Evolutionary conservation across 1,139 yeast species (phyloP).

Genomic region (Geotrichum reessii): DNA sequence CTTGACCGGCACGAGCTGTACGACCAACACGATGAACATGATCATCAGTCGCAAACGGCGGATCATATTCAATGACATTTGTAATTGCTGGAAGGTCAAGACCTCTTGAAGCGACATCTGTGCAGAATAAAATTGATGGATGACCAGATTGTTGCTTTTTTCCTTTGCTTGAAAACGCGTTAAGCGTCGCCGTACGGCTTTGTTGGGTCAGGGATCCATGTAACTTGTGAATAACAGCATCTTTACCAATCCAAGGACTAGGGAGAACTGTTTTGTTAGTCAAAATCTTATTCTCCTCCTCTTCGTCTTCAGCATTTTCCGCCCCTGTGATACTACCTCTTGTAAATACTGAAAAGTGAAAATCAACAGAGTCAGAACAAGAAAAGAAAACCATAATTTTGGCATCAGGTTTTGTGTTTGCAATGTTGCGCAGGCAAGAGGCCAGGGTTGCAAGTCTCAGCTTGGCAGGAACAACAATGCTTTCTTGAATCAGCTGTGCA

Average conservation of each 20-base stretch:
- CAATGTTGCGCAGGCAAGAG: slow-evolving; percentile 52
- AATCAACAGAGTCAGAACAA: slow-evolving; percentile 92
- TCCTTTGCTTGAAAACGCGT: slow-evolving; percentile 49
- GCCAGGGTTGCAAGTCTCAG: slow-evolving; percentile 76
- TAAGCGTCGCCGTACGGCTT: slow-evolving; percentile 69
- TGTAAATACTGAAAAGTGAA: slow-evolving; percentile 73
- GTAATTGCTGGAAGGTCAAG: slow-evolving; percentile 69
- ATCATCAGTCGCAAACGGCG: slow-evolving; percentile 89
- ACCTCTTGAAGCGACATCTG: slow-evolving; percentile 94
- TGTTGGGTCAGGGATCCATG: slow-evolving; percentile 91
- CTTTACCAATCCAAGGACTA: slow-evolving; percentile 48
- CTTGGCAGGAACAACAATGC: slow-evolving; percentile 84
- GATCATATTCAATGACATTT: slow-evolving; percentile 81
- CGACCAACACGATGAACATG: slow-evolving; percentile 94
- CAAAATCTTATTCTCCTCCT: slow-evolving; percentile 21
- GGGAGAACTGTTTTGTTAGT: slow-evolving; percentile 40
- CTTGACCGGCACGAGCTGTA: slow-evolving; percentile 85
- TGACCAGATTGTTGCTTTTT: slow-evolving; percentile 34
- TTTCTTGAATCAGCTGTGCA: slow-evolving; percentile 77
- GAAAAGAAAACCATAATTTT: slow-evolving; percentile 83
- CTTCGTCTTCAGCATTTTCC: slow-evolving; percentile 27
- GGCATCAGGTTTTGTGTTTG: slow-evolving; percentile 35
- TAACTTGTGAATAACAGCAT: slow-evolving; percentile 60
- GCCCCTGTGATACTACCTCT: slow-evolving; percentile 30
- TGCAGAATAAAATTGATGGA: slow-evolving; percentile 70